A percentile compares a stretch with the other conserved stretches of the same genome.
Conservation (phyloP, 1,284 basidiomycete species). For the Ceratobasidium sp. region DNA sequence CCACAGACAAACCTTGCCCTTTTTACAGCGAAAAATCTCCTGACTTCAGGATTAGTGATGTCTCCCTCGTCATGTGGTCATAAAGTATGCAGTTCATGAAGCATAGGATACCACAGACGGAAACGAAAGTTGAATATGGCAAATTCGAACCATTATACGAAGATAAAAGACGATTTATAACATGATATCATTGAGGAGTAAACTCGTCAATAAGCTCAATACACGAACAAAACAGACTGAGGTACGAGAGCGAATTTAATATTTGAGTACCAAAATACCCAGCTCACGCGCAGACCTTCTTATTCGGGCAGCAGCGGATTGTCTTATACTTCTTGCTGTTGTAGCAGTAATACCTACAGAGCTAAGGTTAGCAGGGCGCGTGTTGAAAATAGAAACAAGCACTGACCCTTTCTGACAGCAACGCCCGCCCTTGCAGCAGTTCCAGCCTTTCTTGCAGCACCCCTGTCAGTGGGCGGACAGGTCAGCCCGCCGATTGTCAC, state of each 20-base stretch:
- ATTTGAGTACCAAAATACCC: neutral
- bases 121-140: too few species aligned
- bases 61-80: too few species aligned
- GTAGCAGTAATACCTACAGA: constrained; percentile 14
- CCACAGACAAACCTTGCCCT: too few species aligned
- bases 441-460: constrained; percentile 23
- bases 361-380: neutral
- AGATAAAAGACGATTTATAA: too few species aligned
- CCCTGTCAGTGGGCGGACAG: neutral
- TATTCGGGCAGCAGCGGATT: constrained; percentile 30
- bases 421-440: constrained; percentile 29
- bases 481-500: neutral
- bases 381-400: neutral
- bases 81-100: too few species aligned
- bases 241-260: neutral
- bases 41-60: too few species aligned
- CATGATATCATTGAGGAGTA: too few species aligned
- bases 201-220: neutral
- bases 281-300: neutral
- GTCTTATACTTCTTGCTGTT: neutral
- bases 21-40: too few species aligned
- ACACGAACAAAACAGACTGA: neutral
- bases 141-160: too few species aligned
- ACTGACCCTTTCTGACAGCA: constrained; percentile 20
- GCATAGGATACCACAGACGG: too few species aligned